Conservation (phyloP, 2,329 filamentous ascomycete species). For the Diaporthe eres region DNA sequence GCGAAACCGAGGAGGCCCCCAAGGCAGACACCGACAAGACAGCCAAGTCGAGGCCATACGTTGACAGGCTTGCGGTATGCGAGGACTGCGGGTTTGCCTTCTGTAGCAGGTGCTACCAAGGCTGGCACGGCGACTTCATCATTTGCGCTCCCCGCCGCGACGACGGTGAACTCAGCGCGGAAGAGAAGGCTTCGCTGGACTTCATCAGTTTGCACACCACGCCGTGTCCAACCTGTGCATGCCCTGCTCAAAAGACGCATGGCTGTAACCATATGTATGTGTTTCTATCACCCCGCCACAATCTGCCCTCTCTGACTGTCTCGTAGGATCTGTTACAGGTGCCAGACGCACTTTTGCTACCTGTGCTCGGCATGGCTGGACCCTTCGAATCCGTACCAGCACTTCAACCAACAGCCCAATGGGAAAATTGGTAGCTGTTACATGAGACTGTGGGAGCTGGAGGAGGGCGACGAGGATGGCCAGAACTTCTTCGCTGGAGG, state of each 20-base stretch:
- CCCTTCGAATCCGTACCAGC: constrained; percentile 84
- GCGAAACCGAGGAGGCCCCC: constrained; percentile 58
- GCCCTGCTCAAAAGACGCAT: constrained; percentile 88
- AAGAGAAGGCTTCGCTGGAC: constrained; percentile 88
- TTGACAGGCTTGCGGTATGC: constrained; percentile 84
- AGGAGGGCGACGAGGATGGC: constrained; percentile 76
- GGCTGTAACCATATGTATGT: constrained; percentile 92
- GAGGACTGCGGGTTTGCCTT: constrained; percentile 93
- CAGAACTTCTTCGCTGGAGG: constrained; percentile 56
- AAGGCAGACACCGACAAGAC: constrained; percentile 46
- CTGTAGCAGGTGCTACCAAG: constrained; percentile 76
- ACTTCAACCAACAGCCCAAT: constrained; percentile 80
- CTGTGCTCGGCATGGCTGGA: constrained; percentile 91
- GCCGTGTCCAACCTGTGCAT: constrained; percentile 88
- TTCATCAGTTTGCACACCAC: constrained; percentile 88
- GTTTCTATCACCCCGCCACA: not conserved
- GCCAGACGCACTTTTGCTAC: constrained; percentile 95
- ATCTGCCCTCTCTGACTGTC: constrained; percentile 7
- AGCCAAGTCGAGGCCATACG: constrained; percentile 55
- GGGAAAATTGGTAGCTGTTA: constrained; percentile 77
- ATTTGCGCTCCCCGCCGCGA: constrained; percentile 78
- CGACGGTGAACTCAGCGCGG: constrained; percentile 80
- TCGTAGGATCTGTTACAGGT: constrained; percentile 81
- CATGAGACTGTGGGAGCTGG: constrained; percentile 90
- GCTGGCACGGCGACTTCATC: constrained; percentile 93